Conservation (phyloP, 495 filamentous ascomycete species). For the Coniosporium apollinis region DNA sequence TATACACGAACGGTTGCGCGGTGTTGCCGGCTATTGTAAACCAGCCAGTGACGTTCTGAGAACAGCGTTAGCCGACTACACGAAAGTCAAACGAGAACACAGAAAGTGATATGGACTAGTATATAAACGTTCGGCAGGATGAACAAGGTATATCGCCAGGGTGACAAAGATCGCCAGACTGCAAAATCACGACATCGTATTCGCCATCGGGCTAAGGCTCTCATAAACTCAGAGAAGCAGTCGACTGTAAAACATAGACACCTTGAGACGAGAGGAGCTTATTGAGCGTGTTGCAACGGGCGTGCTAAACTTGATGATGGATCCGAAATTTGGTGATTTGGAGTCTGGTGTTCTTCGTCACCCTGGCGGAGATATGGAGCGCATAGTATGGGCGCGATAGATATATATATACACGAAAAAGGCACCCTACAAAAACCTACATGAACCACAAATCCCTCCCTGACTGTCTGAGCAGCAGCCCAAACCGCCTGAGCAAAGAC, state of each 20-base stretch:
- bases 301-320: background rate
- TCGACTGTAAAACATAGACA: conserved; percentile 1
- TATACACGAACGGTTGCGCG: conserved; percentile 44
- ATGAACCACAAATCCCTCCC: conserved; percentile 38
- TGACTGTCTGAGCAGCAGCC: conserved; percentile 40
- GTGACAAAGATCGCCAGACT: background rate
- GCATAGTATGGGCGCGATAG: too few relatives aligned
- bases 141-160: background rate
- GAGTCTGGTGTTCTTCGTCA: too few relatives aligned
- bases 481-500: conserved; percentile 50
- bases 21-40: conserved; percentile 40
- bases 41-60: conserved; percentile 53
- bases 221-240: too few relatives aligned
- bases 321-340: conserved; percentile 1
- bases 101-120: background rate
- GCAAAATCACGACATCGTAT: too few relatives aligned
- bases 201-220: too few relatives aligned
- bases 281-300: too few relatives aligned
- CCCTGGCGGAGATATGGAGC: too few relatives aligned
- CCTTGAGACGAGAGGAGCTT: background rate
- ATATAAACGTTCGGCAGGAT: background rate
- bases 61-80: too few relatives aligned
- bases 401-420: too few relatives aligned
- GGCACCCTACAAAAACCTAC: too few relatives aligned
- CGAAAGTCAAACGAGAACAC: background rate